Evolutionary conservation across 768 basidiomycete species (phyloP).

Genomic region (Tubosaeta sp.): DNA sequence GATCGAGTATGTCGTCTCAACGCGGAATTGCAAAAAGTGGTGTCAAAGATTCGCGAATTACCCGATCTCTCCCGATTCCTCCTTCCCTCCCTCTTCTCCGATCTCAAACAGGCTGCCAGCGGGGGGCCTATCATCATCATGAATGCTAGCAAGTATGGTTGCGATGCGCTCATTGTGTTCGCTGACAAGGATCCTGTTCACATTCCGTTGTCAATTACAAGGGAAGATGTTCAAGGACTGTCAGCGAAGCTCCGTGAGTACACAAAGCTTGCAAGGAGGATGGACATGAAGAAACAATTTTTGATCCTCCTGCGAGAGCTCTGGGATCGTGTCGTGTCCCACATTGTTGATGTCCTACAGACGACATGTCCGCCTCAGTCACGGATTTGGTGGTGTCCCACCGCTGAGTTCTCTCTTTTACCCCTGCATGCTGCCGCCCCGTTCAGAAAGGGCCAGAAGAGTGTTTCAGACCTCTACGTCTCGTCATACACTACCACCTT

Average conservation of each 20-base stretch:
- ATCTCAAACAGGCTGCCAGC: neutral
- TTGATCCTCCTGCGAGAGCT: neutral
- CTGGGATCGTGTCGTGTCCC: neutral
- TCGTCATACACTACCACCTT: neutral
- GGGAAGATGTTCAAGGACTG: neutral
- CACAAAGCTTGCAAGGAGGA: neutral
- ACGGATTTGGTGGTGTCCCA: neutral
- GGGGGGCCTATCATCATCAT: neutral
- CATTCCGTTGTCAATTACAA: neutral
- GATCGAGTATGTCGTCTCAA: neutral
- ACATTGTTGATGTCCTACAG: neutral
- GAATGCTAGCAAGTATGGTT: neutral
- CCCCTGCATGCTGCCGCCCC: neutral
- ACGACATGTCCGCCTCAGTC: neutral
- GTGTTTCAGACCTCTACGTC: neutral
- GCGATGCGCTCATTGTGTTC: neutral
- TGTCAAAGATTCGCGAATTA: neutral
- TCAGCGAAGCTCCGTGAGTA: neutral
- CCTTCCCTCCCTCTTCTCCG: neutral
- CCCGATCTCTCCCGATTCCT: neutral
- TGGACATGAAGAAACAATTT: neutral
- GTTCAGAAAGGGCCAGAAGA: neutral
- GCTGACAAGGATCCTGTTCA: neutral
- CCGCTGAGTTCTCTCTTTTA: neutral
- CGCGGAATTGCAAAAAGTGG: neutral